Percentiles rank a stretch among this genome's conserved stretches.
Conservation (phyloP, 768 basidiomycete species). For the Daedaleopsis nitida region DNA sequence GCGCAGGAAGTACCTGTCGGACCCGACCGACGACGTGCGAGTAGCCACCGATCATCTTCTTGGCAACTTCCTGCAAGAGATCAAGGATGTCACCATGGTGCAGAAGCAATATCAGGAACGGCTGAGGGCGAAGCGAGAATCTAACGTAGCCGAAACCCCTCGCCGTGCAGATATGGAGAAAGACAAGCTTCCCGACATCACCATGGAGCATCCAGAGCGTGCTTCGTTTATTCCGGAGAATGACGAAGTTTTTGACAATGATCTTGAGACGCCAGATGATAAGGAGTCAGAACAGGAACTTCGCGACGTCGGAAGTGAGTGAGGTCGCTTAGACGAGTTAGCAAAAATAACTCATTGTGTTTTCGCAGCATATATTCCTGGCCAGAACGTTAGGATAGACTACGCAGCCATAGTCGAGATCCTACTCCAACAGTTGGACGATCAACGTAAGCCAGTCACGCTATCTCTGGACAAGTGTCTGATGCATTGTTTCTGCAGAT, state of each 20-base stretch:
- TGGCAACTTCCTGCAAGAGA: conserved; percentile 88
- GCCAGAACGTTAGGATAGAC: conserved; percentile 91
- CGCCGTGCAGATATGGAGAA: conserved; percentile 44
- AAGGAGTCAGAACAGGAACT: conserved; percentile 54
- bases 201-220: conserved; percentile 57
- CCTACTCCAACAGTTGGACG: conserved; percentile 81
- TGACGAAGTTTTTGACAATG: conserved; percentile 34
- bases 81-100: conserved; percentile 80
- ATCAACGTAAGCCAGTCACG: conserved; percentile 62
- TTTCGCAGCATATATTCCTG: conserved; percentile 79
- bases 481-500: conserved; percentile 47
- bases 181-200: conserved; percentile 62
- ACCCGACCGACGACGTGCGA: conserved; percentile 91
- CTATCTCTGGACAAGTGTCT: conserved; percentile 4
- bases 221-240: conserved; percentile 57
- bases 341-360: not conserved
- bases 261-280: conserved; percentile 24
- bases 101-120: conserved; percentile 65
- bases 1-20: conserved; percentile 87
- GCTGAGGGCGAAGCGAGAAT: conserved; percentile 41
- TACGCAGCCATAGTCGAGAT: conserved; percentile 93
- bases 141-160: conserved; percentile 42
- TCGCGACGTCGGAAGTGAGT: conserved; percentile 65
- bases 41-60: conserved; percentile 89
- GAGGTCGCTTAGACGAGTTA: not conserved